phyloP scores from a whole-genome alignment of 768 basidiomycete species.

The Collybia nuda region DNA sequence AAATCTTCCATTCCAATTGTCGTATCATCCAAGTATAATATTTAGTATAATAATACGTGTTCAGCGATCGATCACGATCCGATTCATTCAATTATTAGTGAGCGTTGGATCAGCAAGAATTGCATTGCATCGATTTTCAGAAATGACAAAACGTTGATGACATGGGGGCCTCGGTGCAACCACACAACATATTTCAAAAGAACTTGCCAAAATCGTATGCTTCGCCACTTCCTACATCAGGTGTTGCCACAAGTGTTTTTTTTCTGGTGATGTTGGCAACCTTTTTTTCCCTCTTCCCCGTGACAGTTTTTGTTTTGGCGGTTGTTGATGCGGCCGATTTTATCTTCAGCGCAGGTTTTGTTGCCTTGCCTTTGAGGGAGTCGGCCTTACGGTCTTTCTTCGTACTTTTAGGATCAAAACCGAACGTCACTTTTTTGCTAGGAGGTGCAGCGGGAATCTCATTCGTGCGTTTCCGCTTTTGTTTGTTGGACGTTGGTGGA shows the following conservation, averaged over 20 bases:
- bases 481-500: conserved; percentile 32
- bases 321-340: conserved; percentile 21
- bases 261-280: conserved; percentile 28
- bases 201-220: conserved; percentile 57
- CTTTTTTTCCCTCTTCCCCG: conserved; percentile 21
- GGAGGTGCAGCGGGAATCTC: conserved; percentile 28
- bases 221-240: conserved; percentile 27
- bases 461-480: conserved; percentile 45
- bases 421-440: conserved; percentile 57
- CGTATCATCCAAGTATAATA: too few relatives aligned
- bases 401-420: conserved; percentile 23
- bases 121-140: too few relatives aligned
- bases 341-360: conserved; percentile 23
- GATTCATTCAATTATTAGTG: too few relatives aligned
- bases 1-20: too few relatives aligned
- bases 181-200: conserved; percentile 26
- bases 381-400: conserved; percentile 16
- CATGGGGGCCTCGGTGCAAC: too few relatives aligned
- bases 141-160: too few relatives aligned
- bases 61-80: too few relatives aligned
- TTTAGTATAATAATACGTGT: too few relatives aligned
- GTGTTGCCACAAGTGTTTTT: conserved; percentile 16
- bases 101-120: too few relatives aligned
- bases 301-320: conserved; percentile 17
- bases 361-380: conserved; percentile 7